Base-by-base conservation (phyloP, 257 asterid genomes). In the Osmanthus fragrans region DNA sequence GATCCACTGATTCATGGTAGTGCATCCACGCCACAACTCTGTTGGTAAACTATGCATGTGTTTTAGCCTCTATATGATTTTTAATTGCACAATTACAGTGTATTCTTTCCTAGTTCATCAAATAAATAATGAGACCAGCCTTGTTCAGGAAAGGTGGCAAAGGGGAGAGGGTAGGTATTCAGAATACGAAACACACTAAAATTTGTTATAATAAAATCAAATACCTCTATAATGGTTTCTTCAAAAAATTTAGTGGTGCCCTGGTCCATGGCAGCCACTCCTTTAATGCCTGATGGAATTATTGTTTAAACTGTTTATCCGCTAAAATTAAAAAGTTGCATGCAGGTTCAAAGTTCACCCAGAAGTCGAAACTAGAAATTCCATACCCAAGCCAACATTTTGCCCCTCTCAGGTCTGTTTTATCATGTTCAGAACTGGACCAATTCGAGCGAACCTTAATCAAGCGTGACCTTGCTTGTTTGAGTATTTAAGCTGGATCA, bases 351-450 rank as follows among this genome's bases (percentile, higher is more conserved):
- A 89, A 86, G 93, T 93, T 77, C 87, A 84, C 78, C 99, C 99
- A 12, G 98, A 92, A 89, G 99, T 96, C 87, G 99, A 96, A 89
- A 92, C 90, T 76, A 84, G 92, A 79, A 90, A 91, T 83, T 80
- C 97, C 33, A 73, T 87, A 73, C 89, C 96, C 72, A 87, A 85
- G 72, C 99, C 99, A 7, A 87, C 92, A 63, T 85, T 71, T 82
- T 96, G 99, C 77, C 97, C 96, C 80, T 96, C 98, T 72, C 87
- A 93, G 98, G 99, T 90, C 58, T 78, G 84, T 81, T 80, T 58
- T 77, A 70, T 49, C 67, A 71, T 72, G 74, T 76, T 47, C 70
- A 32, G 37, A 47, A 45, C 36, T 70, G 25, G 25, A 76, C 25
- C 36, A 80, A 54, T 80, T 72, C 8, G 33, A 79, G 67, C 76